Evolutionary conservation across 2,329 filamentous ascomycete genomes (phyloP).

Genomic region (Cryphonectria japonica): DNA sequence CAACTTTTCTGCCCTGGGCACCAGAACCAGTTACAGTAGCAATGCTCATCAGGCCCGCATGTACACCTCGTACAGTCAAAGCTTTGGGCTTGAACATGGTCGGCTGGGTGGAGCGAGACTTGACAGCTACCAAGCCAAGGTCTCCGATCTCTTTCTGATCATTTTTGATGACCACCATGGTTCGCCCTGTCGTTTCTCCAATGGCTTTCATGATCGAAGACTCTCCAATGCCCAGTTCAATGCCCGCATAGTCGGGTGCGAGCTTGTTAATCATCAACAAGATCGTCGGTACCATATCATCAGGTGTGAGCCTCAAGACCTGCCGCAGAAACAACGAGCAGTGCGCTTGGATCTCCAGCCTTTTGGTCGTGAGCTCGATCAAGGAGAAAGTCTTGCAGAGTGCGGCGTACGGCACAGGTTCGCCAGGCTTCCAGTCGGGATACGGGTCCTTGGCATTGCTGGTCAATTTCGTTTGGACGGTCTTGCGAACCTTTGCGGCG

Average conservation of each 20-base stretch:
- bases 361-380: constrained; percentile 92
- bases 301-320: constrained; percentile 87
- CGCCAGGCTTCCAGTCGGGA: constrained; percentile 89
- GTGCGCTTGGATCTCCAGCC: constrained; percentile 84
- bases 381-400: constrained; percentile 94
- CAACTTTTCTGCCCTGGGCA: constrained; percentile 87
- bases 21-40: constrained; percentile 86
- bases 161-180: constrained; percentile 84
- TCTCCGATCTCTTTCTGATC: constrained; percentile 98
- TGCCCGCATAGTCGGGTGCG: constrained; percentile 92
- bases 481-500: constrained; percentile 76
- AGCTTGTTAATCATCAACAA: constrained; percentile 98
- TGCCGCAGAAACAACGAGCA: constrained; percentile 91
- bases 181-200: constrained; percentile 90
- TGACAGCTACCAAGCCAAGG: constrained; percentile 89
- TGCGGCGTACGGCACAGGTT: constrained; percentile 91
- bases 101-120: constrained; percentile 91
- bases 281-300: constrained; percentile 85
- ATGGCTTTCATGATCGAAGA: constrained; percentile 99
- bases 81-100: constrained; percentile 99
- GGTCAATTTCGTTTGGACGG: constrained; percentile 75
- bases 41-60: constrained; percentile 85
- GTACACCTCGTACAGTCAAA: constrained; percentile 83
- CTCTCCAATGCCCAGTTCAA: constrained; percentile 97
- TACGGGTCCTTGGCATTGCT: constrained; percentile 74